These are phyloP conservation scores for Paramecium primaurelia DNA, from an alignment of 73 alveolate genomes.

Conservation along the genomic window DNA sequence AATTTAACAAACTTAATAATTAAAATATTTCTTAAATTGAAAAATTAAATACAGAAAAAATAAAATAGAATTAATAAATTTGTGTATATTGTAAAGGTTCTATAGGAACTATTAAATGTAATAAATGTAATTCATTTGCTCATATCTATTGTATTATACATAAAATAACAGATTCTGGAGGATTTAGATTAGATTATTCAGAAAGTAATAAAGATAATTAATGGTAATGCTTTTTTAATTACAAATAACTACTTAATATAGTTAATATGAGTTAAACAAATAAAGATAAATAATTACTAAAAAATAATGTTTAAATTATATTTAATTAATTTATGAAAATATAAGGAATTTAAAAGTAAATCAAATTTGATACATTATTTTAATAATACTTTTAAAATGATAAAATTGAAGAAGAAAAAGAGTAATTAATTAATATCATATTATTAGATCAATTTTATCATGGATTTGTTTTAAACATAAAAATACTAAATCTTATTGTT, in stretches of 20 bases:
- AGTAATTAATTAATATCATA: neutral
- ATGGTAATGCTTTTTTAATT: neutral
- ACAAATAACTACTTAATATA: neutral
- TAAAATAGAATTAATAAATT: neutral
- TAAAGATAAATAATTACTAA: neutral
- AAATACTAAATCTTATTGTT: neutral
- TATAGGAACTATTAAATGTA: neutral
- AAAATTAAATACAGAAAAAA: neutral
- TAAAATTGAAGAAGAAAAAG: conserved; percentile 29
- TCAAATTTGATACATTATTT: neutral
- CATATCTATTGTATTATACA: neutral
- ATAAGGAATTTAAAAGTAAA: neutral
- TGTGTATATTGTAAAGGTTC: neutral
- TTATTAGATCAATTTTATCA: neutral
- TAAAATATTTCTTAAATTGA: neutral
- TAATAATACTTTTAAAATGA: neutral
- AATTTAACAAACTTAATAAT: neutral
- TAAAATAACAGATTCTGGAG: neutral
- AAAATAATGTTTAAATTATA: neutral
- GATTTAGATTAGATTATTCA: neutral
- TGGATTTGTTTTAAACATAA: neutral
- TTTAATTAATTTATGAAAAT: neutral
- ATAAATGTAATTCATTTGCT: neutral
- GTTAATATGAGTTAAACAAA: neutral
- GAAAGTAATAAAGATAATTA: neutral